Conservation (phyloP, 2,329 filamentous ascomycete genomes). For the Colletotrichum musicola region DNA sequence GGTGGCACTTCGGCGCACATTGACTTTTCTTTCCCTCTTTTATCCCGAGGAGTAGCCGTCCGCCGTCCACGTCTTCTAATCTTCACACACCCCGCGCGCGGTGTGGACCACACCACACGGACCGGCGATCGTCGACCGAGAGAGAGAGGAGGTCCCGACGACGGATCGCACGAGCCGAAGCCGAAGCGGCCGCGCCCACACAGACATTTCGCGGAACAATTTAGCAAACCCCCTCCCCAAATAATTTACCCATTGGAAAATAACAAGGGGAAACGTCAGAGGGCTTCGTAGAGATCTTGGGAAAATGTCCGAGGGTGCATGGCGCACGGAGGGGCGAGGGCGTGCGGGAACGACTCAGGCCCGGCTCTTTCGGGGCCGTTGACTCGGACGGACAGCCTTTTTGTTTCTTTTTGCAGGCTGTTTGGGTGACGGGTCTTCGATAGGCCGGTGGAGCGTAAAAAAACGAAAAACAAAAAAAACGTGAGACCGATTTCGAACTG, state of each 20-base stretch:
- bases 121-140: constrained; percentile 27
- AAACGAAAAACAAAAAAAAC: neutral
- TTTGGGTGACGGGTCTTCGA: constrained; percentile 2
- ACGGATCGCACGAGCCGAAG: constrained; percentile 10
- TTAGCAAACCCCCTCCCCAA: neutral
- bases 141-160: constrained; percentile 2
- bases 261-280: no score
- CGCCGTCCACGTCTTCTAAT: no score
- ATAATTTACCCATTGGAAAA: neutral
- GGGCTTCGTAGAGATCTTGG: neutral
- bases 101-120: constrained; percentile 9
- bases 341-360: neutral
- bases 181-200: neutral
- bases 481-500: constrained; percentile 6
- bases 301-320: constrained; percentile 12
- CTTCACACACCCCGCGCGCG: no score
- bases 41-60: neutral
- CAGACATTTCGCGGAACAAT: neutral
- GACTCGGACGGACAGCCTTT: constrained; percentile 6
- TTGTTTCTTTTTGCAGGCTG: no score
- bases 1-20: constrained; percentile 19
- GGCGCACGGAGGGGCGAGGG: neutral
- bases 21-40: neutral
- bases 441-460: neutral
- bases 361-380: constrained; percentile 20